phyloP scores from a whole-genome alignment of 208 protist species.

The Angomonas ambiguus region DNA sequence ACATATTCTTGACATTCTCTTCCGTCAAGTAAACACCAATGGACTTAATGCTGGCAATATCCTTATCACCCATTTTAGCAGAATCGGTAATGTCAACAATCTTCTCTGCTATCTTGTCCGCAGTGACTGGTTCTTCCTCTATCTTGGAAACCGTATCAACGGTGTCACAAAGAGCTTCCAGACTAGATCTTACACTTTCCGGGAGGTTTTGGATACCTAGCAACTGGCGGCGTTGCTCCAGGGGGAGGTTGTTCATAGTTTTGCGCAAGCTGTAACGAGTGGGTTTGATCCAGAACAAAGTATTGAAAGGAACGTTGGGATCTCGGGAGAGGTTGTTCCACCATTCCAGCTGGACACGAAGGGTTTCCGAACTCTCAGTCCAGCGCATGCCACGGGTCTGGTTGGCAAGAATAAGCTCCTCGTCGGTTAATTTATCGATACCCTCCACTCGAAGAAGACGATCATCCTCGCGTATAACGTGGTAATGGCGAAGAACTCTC shows the following conservation, averaged over 20 bases:
- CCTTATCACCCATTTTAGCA: constrained; percentile 70
- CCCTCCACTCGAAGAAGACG: constrained; percentile 78
- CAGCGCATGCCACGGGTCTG: constrained; percentile 84
- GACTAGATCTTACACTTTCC: constrained; percentile 67
- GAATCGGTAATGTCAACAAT: constrained; percentile 72
- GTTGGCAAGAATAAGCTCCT: constrained; percentile 86
- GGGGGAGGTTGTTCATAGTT: constrained; percentile 78
- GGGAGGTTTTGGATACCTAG: constrained; percentile 87
- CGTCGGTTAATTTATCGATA: constrained; percentile 61
- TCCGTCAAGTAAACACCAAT: constrained; percentile 77
- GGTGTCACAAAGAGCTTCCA: constrained; percentile 83
- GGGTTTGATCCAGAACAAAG: constrained; percentile 88
- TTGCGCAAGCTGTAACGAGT: constrained; percentile 78
- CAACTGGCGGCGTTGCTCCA: constrained; percentile 79
- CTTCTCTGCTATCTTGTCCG: constrained; percentile 72
- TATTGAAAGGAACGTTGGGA: constrained; percentile 82
- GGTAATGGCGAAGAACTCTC: constrained; percentile 70
- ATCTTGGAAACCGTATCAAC: constrained; percentile 64
- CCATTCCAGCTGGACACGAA: constrained; percentile 84
- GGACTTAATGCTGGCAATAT: constrained; percentile 60
- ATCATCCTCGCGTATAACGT: constrained; percentile 79
- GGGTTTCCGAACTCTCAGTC: constrained; percentile 77
- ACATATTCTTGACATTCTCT: constrained; percentile 78
- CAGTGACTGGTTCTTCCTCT: constrained; percentile 44
- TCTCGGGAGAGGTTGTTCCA: constrained; percentile 76